These are phyloP conservation scores for Rosa chinensis DNA, from an alignment of 306 rosid genomes.

Conservation along the genomic window DNA sequence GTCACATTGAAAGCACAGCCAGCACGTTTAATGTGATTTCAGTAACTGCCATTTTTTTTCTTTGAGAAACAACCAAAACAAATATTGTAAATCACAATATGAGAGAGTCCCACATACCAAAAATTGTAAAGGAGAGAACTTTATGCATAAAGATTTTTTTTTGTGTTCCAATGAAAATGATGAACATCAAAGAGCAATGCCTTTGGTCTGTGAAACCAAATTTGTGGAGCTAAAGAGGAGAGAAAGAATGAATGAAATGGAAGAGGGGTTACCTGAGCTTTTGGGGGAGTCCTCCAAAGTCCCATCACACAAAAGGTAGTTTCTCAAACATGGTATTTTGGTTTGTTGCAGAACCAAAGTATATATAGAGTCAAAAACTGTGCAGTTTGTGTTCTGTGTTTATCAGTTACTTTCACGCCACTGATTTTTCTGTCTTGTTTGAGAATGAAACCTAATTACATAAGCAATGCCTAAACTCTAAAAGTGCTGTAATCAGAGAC, in stretches of 20 bases:
- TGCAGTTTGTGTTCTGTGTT: not conserved
- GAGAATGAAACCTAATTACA: not conserved
- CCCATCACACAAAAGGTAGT: slow-evolving; percentile 6
- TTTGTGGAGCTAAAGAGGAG: not conserved
- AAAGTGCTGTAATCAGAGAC: not conserved
- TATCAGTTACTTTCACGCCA: not conserved
- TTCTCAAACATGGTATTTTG: slow-evolving; percentile 12
- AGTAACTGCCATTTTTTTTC: not conserved
- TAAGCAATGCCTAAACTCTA: not conserved
- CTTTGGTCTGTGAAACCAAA: not conserved
- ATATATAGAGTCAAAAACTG: not conserved
- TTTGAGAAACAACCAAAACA: not conserved
- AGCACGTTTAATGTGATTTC: not conserved
- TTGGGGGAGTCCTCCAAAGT: not conserved
- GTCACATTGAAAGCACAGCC: not conserved
- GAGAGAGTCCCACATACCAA: not conserved
- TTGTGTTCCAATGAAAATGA: not conserved
- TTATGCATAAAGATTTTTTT: not conserved
- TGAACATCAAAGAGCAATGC: not conserved
- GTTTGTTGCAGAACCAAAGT: slow-evolving; percentile 12
- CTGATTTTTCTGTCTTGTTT: not conserved
- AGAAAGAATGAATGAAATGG: not conserved
- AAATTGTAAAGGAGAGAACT: not conserved
- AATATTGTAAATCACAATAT: slow-evolving; percentile 6
- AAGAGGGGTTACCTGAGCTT: slow-evolving; percentile 21